phyloP scores from a whole-genome alignment of 2,329 filamentous ascomycete species.

The Paramyrothecium sp. region DNA sequence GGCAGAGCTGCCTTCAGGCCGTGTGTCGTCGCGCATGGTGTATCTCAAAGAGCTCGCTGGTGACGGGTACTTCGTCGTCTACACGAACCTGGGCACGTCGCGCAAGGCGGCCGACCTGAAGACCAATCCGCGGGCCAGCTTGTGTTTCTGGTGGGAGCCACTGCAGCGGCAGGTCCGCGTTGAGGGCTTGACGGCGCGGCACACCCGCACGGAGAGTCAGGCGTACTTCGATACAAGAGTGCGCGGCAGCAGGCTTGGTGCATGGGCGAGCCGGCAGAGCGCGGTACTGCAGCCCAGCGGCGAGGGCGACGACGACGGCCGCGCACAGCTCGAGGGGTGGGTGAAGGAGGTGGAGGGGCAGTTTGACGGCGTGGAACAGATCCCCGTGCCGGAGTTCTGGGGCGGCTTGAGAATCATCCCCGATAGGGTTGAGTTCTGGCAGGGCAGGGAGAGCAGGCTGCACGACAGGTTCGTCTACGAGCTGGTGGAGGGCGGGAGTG shows the following conservation, averaged over 20 bases:
- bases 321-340: conserved; percentile 72
- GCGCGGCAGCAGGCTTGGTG: conserved; percentile 79
- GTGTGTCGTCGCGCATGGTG: conserved; percentile 80
- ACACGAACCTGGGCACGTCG: conserved; percentile 86
- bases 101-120: conserved; percentile 66
- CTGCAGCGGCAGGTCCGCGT: conserved; percentile 89
- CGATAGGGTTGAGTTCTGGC: conserved; percentile 91
- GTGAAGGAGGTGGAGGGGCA: conserved; percentile 73
- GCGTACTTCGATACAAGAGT: conserved; percentile 67
- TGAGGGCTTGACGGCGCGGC: conserved; percentile 71
- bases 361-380: conserved; percentile 74
- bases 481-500: conserved; percentile 46
- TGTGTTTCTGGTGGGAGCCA: conserved; percentile 89
- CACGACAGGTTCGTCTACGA: conserved; percentile 93
- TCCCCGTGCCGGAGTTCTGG: conserved; percentile 93
- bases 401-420: conserved; percentile 85
- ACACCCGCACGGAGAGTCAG: conserved; percentile 71
- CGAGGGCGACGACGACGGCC: conserved; percentile 58
- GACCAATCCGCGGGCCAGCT: conserved; percentile 72
- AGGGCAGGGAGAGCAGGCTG: conserved; percentile 83
- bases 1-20: conserved; percentile 76
- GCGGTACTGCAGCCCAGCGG: conserved; percentile 58
- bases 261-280: conserved; percentile 92
- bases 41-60: conserved; percentile 94
- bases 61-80: conserved; percentile 78